These are phyloP conservation scores for Volvariella volvacea DNA, from an alignment of 1,284 basidiomycete species.

Conservation along the genomic window DNA sequence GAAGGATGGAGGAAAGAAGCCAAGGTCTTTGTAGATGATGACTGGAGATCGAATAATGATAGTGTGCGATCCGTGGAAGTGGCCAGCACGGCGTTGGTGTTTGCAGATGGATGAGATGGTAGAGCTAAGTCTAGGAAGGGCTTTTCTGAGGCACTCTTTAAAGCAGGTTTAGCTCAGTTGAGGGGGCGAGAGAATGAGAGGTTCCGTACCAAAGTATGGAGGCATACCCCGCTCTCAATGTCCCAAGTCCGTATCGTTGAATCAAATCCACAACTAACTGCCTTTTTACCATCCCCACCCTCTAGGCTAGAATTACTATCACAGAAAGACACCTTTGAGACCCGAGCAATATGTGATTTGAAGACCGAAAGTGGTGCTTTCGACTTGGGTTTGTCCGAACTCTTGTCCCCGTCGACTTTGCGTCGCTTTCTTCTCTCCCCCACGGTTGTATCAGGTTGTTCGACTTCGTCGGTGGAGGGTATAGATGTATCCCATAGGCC, in stretches of 20 bases:
- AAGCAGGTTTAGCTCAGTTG: constrained; percentile 4
- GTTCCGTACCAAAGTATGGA: constrained; percentile 57
- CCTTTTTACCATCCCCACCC: constrained; percentile 22
- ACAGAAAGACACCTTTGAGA: constrained; percentile 58
- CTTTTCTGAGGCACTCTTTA: constrained; percentile 59
- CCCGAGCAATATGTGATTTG: constrained; percentile 68
- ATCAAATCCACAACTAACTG: constrained; percentile 70
- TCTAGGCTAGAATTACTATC: constrained; percentile 4
- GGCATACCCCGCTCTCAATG: constrained; percentile 59
- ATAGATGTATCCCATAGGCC: constrained; percentile 71
- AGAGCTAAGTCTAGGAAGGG: constrained; percentile 60
- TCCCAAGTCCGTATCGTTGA: constrained; percentile 74
- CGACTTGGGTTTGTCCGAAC: constrained; percentile 25
- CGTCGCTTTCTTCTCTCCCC: constrained; percentile 50
- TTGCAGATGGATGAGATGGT: constrained; percentile 14
- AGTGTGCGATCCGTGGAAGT: constrained; percentile 67
- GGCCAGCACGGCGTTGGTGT: constrained; percentile 39
- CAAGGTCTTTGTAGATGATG: constrained; percentile 25
- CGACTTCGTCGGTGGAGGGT: constrained; percentile 45
- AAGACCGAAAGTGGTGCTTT: constrained; percentile 66
- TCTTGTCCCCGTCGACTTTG: constrained; percentile 18
- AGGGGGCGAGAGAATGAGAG: not conserved
- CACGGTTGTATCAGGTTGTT: constrained; percentile 36
- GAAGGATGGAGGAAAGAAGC: constrained; percentile 59
- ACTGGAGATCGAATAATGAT: constrained; percentile 60